Evolutionary conservation across 768 basidiomycete genomes (phyloP), one percentile per base, ranked within the genome.

Genomic region (Mrakia gelida): DNA sequence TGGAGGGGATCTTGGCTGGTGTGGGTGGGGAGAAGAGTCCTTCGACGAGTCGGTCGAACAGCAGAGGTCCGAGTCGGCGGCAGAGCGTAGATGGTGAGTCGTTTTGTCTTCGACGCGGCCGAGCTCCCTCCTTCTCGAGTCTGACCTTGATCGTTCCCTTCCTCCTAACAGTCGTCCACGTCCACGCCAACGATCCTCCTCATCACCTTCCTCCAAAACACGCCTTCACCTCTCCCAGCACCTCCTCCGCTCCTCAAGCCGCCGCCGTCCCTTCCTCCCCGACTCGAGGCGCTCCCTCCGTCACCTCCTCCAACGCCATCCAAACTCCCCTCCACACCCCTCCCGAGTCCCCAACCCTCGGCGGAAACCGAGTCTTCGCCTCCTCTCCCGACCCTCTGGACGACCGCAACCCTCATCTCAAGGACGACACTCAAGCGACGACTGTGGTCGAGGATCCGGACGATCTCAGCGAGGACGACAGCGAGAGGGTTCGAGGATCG

Each of bases 51-150:
- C 63, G 80, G 32, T 78, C 80, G 10, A 70, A 38, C 10, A 81
- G 80, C 74, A 54, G 84, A 65, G 72, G 82, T n/a, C 77, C 80
- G 21, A 83, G 82, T 76, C 52, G 77, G 34, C 63, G 73, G 73
- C 49, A 79, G 80, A 78, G 81, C 74, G 26, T 79, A 75, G 61
- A 80, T 73, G 76, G 77, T 81, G 71, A 62, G 82, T 72, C 71
- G 38, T 10, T 26, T 56, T 32, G 5, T 6, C 38, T 21, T n/a
- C 32, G 62, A 34, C n/a, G 62, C n/a, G 62, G 30, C 21, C 10
- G 59, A 61, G 59, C 59, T 10, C 21, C 26, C 21, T 10, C 26
- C 21, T 30, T 7, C 32, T 34, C 32, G 16, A n/a, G 11, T 10
- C 28, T 63, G 54, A 21, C 54, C 54, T n/a, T 56, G 52, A 2